A percentile compares a stretch with the other conserved stretches of the same genome.
phyloP scores from a whole-genome alignment of 768 basidiomycete species.

The Hypholoma sublateritium region DNA sequence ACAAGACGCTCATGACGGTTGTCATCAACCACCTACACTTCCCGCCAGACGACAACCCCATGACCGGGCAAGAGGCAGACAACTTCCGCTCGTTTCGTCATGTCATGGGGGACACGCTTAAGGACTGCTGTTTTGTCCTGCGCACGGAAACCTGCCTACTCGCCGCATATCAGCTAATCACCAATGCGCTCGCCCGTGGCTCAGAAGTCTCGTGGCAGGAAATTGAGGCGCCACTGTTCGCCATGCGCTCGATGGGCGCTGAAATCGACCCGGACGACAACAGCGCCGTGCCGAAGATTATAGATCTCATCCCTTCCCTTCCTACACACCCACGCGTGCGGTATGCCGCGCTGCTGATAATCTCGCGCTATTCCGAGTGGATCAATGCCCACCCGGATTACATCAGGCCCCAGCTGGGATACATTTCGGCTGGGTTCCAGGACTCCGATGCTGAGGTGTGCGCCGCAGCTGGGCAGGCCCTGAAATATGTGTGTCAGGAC shows the following conservation, averaged over 20 bases:
- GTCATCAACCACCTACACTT: slow-evolving; percentile 93
- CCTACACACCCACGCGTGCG: slow-evolving; percentile 90
- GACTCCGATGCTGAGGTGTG: slow-evolving; percentile 77
- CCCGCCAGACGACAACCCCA: slow-evolving; percentile 64
- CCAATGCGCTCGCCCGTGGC: slow-evolving; percentile 63
- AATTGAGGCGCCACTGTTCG: slow-evolving; percentile 95
- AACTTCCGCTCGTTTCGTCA: slow-evolving; percentile 95
- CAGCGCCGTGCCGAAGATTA: slow-evolving; percentile 89
- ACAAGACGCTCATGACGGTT: slow-evolving; percentile 77
- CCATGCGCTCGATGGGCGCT: slow-evolving; percentile 97
- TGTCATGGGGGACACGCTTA: slow-evolving; percentile 98
- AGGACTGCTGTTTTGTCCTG: slow-evolving; percentile 95
- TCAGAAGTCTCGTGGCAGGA: slow-evolving; percentile 85
- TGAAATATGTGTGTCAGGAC: slow-evolving; percentile 96
- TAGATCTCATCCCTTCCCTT: slow-evolving; percentile 89
- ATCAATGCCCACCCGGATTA: slow-evolving; percentile 87
- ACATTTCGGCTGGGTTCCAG: slow-evolving; percentile 91
- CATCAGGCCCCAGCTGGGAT: slow-evolving; percentile 82
- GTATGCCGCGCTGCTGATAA: slow-evolving; percentile 93
- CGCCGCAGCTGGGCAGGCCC: slow-evolving; percentile 92
- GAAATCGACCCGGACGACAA: slow-evolving; percentile 84
- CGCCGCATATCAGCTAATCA: slow-evolving; percentile 80
- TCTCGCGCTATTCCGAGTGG: slow-evolving; percentile 97
- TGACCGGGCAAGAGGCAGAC: slow-evolving; percentile 85
- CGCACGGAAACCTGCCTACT: slow-evolving; percentile 83